Base-by-base conservation (phyloP, 306 rosid species). In the Acacia confusa region DNA sequence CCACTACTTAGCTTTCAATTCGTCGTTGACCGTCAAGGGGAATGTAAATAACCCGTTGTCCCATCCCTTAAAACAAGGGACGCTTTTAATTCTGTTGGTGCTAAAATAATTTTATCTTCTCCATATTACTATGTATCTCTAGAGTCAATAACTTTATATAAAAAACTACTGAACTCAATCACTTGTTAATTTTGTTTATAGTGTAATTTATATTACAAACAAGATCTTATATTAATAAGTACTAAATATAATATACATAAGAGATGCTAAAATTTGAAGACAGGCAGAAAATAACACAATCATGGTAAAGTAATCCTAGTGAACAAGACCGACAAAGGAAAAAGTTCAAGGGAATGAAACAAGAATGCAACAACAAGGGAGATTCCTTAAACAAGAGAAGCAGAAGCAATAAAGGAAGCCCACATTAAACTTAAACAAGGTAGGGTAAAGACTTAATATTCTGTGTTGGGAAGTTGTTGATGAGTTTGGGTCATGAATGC, bases 401-500 rank as follows among this genome's bases (percentile, higher is more conserved):
- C 76, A 65, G 81, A 79, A 75, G 74, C 77, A 76, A 82, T 77
- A 78, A 74, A 79, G 40, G 75, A 72, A 32, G 43, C 83, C 53
- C 44, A 70, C 74, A 30, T 34, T 78, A 43, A 82, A 66, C 9
- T 57, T 34, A 73, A 70, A 82, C 75, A 1, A 2, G 38, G 34
- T 12, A 24, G 30, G 45, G 68, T 41, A 41, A 41, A 41, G 22
- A 17, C 76, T 74, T 63, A 89, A 84, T 87, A 88, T 19, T 88
- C 94, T 0, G 92, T 38, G 34, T 88, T 28, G 4, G 96, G 94
- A 7, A 91, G 83, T 38, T 82, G 90, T 71, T 91, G 92, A 57
- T 90, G 91, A 32, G 91, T 44, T 43, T 82, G 92, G 85, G 44
- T 63, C 60, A 92, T 93, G 89, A 90, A 91, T 80, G 88, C 71